Base-by-base conservation (phyloP, 129 eudicot genomes). In the Flaveria ramosissima region DNA sequence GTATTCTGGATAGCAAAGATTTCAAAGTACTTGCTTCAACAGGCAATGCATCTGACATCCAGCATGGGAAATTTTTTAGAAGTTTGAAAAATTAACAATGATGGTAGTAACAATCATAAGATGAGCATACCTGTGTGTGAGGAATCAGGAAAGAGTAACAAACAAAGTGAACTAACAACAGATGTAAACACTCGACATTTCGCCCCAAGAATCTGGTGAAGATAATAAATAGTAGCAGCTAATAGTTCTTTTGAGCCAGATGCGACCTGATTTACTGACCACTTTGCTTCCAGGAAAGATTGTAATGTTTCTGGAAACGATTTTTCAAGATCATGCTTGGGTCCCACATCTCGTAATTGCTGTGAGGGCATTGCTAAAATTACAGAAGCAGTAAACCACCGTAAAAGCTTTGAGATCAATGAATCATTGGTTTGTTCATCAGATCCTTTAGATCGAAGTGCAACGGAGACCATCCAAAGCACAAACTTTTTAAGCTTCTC, bases 351-450 rank as follows among this genome's bases (percentile, higher is more conserved):
- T 41, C 71, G 73, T 21, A 42, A 71, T 66, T 72, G 85, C 81
- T 70, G 41, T 46, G 89, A 76, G 51, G 79, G 70, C 72, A 50
- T 80, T 68, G 87, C 87, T 60, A 83, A 80, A 51, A 94, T 86
- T 47, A 83, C 83, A 26, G 97, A 89, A 63, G 98, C 96, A 67
- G 88, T 78, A 53, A 94, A 81, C 98, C 98, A 94, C 23, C 92
- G 87, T 73, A 94, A 81, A 85, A 91, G 98, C 81, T 88, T 94
- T 45, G 87, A 72, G 69, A 67, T 14, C 66, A 91, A 77, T 71
- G 90, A 78, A 16, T 91, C 97, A 60, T 81, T 76, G 9, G 80
- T 66, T 51, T 68, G 47, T 64, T 83, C 81, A 85, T 68, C 78
- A 24, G 82, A 64, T 68, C 73, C 86, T 83, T 73, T 76, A 47